Evolutionary conservation across 2,329 filamentous ascomycete species (phyloP).

Genomic region (Fusarium neocosmosporiellum): DNA sequence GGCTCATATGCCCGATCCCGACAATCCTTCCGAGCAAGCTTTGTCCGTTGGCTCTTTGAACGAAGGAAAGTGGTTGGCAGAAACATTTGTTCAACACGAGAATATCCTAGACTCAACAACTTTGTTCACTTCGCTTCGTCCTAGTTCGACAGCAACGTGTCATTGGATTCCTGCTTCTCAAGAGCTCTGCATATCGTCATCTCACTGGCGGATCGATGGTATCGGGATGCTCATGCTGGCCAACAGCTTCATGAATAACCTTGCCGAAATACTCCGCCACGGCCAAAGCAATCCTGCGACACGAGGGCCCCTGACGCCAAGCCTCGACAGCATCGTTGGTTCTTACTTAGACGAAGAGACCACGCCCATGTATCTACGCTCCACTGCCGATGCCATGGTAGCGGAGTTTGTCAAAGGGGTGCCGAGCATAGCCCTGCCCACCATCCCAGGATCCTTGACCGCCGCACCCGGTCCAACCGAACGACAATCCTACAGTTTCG

Average conservation of each 20-base stretch:
- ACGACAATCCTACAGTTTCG: not conserved
- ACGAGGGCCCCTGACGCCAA: slow-evolving; percentile 42
- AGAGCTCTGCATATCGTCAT: slow-evolving; percentile 14
- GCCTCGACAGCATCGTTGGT: slow-evolving; percentile 40
- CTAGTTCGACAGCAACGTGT: slow-evolving; percentile 4
- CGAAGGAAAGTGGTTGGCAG: slow-evolving; percentile 8
- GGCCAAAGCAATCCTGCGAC: slow-evolving; percentile 23
- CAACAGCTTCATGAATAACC: slow-evolving; percentile 34
- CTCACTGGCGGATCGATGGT: slow-evolving; percentile 47
- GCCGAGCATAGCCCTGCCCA: not conserved
- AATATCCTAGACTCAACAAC: not conserved
- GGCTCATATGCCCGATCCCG: not conserved
- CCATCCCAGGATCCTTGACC: not conserved
- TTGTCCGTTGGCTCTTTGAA: slow-evolving; percentile 10
- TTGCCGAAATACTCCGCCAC: slow-evolving; percentile 31
- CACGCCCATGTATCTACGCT: slow-evolving; percentile 8
- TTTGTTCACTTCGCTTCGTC: not conserved
- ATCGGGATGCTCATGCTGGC: slow-evolving; percentile 42
- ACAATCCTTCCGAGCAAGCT: not conserved
- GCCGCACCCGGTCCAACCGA: not conserved
- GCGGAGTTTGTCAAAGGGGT: not conserved
- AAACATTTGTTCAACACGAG: slow-evolving; percentile 17
- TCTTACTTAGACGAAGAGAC: slow-evolving; percentile 40
- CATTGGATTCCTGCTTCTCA: slow-evolving; percentile 21
- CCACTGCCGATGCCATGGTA: not conserved